Conservation (phyloP, 208 protist species). For the Acanthamoeba royreba region DNA sequence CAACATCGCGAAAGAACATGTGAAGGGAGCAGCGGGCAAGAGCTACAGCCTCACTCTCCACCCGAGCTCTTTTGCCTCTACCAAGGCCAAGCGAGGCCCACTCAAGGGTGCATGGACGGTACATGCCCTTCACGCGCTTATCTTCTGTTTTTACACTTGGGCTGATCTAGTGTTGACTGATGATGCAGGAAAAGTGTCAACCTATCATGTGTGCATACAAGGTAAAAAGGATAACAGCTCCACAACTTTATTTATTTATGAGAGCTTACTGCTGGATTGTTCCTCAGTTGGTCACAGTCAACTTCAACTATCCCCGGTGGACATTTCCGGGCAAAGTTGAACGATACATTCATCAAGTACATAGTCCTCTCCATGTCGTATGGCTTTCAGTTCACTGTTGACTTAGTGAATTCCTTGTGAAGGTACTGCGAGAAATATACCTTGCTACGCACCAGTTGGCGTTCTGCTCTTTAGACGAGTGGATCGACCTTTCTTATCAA, state of each 20-base stretch:
- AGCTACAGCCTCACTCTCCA: not conserved
- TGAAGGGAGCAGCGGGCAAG: not conserved
- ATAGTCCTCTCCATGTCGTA: not conserved
- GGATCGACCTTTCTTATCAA: not conserved
- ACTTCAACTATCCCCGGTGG: not conserved
- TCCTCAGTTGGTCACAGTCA: not conserved
- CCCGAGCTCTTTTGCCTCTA: not conserved
- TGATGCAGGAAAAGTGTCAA: not conserved
- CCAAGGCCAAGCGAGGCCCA: not conserved
- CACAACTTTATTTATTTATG: not conserved
- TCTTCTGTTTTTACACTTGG: not conserved
- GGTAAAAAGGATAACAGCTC: not conserved
- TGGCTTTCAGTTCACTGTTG: not conserved
- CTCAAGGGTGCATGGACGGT: not conserved
- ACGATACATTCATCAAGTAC: not conserved
- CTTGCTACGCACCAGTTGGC: not conserved
- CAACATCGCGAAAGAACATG: not conserved
- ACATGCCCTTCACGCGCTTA: not conserved
- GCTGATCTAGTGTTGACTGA: not conserved
- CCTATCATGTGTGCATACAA: not conserved
- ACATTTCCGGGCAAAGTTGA: not conserved
- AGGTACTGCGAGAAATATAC: not conserved
- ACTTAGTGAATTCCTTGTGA: not conserved
- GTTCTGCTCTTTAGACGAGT: not conserved
- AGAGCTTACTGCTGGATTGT: not conserved